phyloP scores from a whole-genome alignment of 129 eudicot species.

The Centaurea solstitialis region DNA sequence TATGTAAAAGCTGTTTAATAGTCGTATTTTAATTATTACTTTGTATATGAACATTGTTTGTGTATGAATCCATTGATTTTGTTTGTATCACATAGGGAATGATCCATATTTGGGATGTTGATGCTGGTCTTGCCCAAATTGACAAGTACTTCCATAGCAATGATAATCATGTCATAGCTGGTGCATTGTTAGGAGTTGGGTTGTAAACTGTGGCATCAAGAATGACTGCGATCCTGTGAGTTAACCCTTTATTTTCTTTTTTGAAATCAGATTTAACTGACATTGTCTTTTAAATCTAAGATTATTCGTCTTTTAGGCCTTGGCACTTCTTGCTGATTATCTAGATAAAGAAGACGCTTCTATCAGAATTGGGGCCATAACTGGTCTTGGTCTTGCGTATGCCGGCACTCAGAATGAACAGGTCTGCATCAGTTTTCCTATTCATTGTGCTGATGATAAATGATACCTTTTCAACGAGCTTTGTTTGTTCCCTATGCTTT shows the following conservation, averaged over 20 bases:
- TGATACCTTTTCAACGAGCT: not conserved
- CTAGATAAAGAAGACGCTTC: constrained; percentile 88
- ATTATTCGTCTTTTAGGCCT: constrained; percentile 49
- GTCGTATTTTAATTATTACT: not conserved
- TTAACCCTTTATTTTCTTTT: not conserved
- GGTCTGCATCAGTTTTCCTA: constrained; percentile 28
- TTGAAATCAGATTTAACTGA: not conserved
- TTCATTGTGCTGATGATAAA: not conserved
- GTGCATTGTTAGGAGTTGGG: constrained; percentile 97
- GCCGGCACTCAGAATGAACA: constrained; percentile 91
- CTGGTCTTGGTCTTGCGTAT: constrained; percentile 95
- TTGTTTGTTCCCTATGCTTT: not conserved
- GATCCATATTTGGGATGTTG: constrained; percentile 98
- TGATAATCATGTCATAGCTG: constrained; percentile 84
- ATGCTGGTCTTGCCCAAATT: constrained; percentile 92
- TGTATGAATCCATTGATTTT: not conserved
- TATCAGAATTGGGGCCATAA: constrained; percentile 88
- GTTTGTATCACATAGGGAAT: constrained; percentile 56
- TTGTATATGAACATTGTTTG: not conserved
- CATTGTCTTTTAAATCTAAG: not conserved
- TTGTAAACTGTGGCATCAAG: constrained; percentile 86
- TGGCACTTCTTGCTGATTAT: constrained; percentile 92
- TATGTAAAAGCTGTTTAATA: constrained; percentile 25
- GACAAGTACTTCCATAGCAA: constrained; percentile 96
- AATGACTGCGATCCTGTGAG: constrained; percentile 97